These are phyloP conservation scores for Fusarium proliferatum DNA, from an alignment of 2,329 filamentous ascomycete species.

Conservation along the genomic window DNA sequence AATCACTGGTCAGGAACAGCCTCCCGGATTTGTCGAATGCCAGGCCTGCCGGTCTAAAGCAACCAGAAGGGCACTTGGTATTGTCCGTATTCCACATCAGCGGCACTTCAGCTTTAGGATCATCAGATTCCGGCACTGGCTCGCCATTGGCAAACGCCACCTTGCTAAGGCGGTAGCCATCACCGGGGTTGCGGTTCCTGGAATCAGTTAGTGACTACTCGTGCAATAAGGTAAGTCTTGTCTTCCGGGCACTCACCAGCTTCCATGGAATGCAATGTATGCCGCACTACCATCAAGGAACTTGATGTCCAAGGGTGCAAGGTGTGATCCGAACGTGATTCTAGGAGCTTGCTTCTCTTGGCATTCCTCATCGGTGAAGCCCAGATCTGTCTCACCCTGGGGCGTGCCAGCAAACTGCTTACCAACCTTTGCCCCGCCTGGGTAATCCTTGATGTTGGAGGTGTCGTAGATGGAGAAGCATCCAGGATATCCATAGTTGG, in stretches of 20 bases:
- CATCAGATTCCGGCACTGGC: neutral
- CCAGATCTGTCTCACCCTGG: neutral
- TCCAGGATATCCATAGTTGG: constrained; percentile 15
- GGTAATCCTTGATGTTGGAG: neutral
- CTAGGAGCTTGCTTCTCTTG: constrained; percentile 4
- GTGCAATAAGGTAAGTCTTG: fast-evolving
- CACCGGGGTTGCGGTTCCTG: constrained; percentile 13
- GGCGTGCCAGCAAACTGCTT: constrained; percentile 11
- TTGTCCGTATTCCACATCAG: constrained; percentile 16
- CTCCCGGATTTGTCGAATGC: constrained; percentile 1
- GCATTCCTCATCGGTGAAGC: constrained; percentile 14
- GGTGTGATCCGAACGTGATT: constrained; percentile 3
- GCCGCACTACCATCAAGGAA: constrained; percentile 5
- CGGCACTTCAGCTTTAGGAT: constrained; percentile 2
- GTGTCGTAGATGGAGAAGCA: constrained; percentile 14
- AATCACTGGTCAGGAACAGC: constrained; percentile 8
- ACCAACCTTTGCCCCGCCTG: neutral
- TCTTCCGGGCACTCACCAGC: neutral
- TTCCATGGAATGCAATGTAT: constrained; percentile 10
- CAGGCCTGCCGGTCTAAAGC: neutral
- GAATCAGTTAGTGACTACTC: fast-evolving
- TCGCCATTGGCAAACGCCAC: constrained; percentile 1
- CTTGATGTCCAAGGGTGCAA: constrained; percentile 7
- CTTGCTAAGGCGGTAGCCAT: constrained; percentile 12
- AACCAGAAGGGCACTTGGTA: neutral